Percentiles rank a stretch among this genome's conserved stretches.
Evolutionary conservation across 2,329 filamentous ascomycete species (phyloP).

Genomic region (Aspergillus piperis): DNA sequence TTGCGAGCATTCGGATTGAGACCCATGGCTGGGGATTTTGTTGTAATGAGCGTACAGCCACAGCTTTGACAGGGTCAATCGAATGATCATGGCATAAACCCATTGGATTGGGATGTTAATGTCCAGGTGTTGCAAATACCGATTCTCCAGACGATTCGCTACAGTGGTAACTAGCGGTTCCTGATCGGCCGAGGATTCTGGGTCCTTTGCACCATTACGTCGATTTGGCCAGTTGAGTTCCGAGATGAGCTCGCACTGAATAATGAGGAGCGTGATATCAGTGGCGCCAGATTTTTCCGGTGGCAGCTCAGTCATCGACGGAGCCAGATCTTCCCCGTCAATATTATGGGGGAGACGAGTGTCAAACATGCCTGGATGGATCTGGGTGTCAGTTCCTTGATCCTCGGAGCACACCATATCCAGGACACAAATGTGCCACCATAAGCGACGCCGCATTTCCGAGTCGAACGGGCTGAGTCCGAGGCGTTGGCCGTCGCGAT

Average conservation of each 20-base stretch:
- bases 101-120: constrained; percentile 55
- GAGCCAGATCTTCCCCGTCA: constrained; percentile 24
- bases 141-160: constrained; percentile 26
- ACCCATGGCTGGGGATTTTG: not conserved
- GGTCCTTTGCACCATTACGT: not conserved
- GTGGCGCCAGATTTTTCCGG: constrained; percentile 18
- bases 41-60: constrained; percentile 48
- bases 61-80: constrained; percentile 70
- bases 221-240: constrained; percentile 15
- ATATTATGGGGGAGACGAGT: constrained; percentile 29
- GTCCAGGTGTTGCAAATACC: constrained; percentile 37
- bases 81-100: constrained; percentile 62
- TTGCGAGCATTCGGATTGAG: not conserved
- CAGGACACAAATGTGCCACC: constrained; percentile 33
- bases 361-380: constrained; percentile 26
- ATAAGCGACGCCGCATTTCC: constrained; percentile 32
- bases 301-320: constrained; percentile 16
- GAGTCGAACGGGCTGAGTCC: constrained; percentile 19
- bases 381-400: constrained; percentile 28
- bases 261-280: constrained; percentile 28
- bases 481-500: constrained; percentile 12
- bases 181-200: constrained; percentile 4
- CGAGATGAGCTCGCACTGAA: constrained; percentile 21
- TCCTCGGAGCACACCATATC: constrained; percentile 32
- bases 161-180: constrained; percentile 29